Evolutionary conservation across 331 rosid species (phyloP).

Genomic region (Arachis monticola): DNA sequence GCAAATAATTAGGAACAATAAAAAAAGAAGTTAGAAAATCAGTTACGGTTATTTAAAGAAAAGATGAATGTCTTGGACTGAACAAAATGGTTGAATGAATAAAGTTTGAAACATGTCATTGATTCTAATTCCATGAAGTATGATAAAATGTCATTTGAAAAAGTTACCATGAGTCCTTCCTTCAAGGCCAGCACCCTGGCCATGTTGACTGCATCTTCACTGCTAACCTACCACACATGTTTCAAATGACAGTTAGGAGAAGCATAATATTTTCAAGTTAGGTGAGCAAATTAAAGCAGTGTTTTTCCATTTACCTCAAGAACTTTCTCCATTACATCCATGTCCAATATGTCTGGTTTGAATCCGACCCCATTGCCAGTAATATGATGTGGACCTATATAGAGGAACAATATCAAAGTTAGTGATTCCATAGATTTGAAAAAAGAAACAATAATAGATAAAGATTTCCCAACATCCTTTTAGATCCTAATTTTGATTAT

Average conservation of each 20-base stretch:
- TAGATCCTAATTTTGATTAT: too few relatives aligned
- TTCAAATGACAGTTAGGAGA: constrained; percentile 32
- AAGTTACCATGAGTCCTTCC: constrained; percentile 83
- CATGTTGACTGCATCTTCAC: constrained; percentile 87
- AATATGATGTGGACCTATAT: constrained; percentile 84
- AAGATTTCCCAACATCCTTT: too few relatives aligned
- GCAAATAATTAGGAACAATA: constrained; percentile 8
- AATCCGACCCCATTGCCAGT: constrained; percentile 95
- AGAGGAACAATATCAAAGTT: constrained; percentile 7
- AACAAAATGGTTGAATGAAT: not conserved
- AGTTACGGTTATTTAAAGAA: not conserved
- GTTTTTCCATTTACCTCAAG: constrained; percentile 58
- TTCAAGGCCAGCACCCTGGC: constrained; percentile 81
- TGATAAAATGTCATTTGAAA: constrained; percentile 21
- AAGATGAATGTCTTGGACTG: not conserved
- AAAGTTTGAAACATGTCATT: too few relatives aligned
- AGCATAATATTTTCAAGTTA: not conserved
- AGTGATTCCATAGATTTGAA: too few relatives aligned
- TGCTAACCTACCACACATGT: constrained; percentile 62
- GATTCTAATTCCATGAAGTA: not conserved
- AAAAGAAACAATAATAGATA: too few relatives aligned
- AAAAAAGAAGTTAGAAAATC: constrained; percentile 9
- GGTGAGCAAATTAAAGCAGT: too few relatives aligned
- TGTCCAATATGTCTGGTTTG: constrained; percentile 87
- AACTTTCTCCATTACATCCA: constrained; percentile 58